A percentile compares a stretch with the other conserved stretches of the same genome.
These are phyloP conservation scores for Gossypium schwendimanii DNA, from an alignment of 441 rosid genomes.

Conservation along the genomic window DNA sequence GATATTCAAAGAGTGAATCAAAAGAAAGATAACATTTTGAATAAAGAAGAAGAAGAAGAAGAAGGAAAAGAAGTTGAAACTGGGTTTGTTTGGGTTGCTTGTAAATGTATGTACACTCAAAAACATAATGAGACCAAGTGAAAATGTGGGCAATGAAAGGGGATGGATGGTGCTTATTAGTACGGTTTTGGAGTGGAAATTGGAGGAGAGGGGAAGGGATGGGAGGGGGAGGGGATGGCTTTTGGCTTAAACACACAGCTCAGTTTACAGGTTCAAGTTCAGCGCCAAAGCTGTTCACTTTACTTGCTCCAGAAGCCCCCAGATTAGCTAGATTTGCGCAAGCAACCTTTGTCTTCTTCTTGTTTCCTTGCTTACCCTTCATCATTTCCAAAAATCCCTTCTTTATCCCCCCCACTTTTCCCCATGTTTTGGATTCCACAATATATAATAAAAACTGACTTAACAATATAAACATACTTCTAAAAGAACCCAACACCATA, in stretches of 20 bases:
- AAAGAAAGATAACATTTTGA: background rate
- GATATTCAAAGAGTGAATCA: background rate
- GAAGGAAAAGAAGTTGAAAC: background rate
- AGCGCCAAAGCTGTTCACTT: background rate
- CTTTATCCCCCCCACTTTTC: conserved; percentile 7
- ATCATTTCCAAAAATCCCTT: conserved; percentile 14
- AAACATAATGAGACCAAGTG: background rate
- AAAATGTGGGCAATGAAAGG: background rate
- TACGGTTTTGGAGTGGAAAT: background rate
- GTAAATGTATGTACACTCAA: background rate
- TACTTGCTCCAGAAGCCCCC: conserved; percentile 19
- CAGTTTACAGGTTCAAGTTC: background rate
- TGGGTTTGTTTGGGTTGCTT: background rate
- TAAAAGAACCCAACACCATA: background rate
- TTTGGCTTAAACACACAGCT: background rate
- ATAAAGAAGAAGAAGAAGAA: background rate
- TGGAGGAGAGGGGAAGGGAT: background rate
- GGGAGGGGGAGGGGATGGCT: background rate
- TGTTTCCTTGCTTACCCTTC: conserved; percentile 21
- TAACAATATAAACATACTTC: background rate
- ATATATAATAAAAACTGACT: no score
- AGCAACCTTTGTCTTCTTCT: conserved; percentile 32
- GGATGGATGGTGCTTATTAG: background rate
- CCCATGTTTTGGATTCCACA: no score
- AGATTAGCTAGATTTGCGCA: conserved; percentile 49